A percentile compares a stretch with the other conserved stretches of the same genome.
These are phyloP conservation scores for Guyanaporus albipodus DNA, from an alignment of 768 basidiomycete species.

Conservation along the genomic window DNA sequence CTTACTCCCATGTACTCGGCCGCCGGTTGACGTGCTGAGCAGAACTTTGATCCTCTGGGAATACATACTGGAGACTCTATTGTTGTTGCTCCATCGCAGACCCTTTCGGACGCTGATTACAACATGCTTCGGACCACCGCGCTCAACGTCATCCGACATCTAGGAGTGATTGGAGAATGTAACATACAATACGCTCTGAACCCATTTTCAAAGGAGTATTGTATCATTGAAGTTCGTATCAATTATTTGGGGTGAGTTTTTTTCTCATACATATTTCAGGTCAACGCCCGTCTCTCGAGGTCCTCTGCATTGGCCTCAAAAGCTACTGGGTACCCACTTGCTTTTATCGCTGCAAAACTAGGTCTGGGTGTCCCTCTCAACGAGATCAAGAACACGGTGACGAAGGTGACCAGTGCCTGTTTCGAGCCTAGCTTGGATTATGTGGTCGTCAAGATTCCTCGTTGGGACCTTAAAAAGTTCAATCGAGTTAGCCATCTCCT, in stretches of 20 bases:
- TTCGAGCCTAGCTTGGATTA: conserved; percentile 99
- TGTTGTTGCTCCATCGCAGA: conserved; percentile 96
- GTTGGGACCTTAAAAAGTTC: conserved; percentile 99
- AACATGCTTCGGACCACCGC: conserved; percentile 99
- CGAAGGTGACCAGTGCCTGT: conserved; percentile 93
- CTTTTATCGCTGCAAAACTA: conserved; percentile 97
- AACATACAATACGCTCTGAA: conserved; percentile 99
- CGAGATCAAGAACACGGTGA: conserved; percentile 97
- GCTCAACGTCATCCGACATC: conserved; percentile 97
- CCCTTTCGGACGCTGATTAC: conserved; percentile 97
- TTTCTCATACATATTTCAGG: conserved; percentile 33
- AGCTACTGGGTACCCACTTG: conserved; percentile 96
- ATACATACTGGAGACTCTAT: conserved; percentile 99
- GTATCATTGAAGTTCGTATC: conserved; percentile 84
- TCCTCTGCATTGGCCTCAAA: conserved; percentile 98
- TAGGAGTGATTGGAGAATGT: conserved; percentile 97
- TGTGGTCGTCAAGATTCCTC: conserved; percentile 96
- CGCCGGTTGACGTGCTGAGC: conserved; percentile 1
- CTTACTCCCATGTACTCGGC: not conserved
- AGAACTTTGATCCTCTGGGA: conserved; percentile 99
- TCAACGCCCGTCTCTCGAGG: conserved; percentile 97
- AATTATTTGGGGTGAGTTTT: not conserved
- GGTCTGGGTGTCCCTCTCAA: conserved; percentile 96
- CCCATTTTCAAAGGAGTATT: conserved; percentile 92
- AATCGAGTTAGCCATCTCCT: conserved; percentile 85